These are phyloP conservation scores for Cynanchum wilfordii DNA, from an alignment of 257 asterid genomes.

Conservation along the genomic window DNA sequence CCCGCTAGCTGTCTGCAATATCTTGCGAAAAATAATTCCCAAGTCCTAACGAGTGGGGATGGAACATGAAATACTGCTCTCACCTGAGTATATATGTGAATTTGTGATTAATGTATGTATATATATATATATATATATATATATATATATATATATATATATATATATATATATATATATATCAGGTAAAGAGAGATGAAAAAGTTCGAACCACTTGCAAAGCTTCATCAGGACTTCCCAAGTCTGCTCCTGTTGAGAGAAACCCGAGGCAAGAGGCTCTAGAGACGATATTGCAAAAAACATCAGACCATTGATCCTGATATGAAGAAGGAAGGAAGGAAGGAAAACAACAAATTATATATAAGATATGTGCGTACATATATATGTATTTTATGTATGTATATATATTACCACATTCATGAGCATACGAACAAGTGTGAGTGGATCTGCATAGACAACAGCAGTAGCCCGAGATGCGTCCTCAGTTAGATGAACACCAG, in stretches of 20 bases:
- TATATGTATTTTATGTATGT: too few relatives aligned
- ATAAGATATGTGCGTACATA: too few relatives aligned
- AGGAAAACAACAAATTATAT: not conserved
- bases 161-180: too few relatives aligned
- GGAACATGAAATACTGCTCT: constrained; percentile 43
- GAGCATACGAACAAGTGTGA: constrained; percentile 33
- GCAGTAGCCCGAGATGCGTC: constrained; percentile 44
- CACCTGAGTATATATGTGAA: constrained; percentile 26
- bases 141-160: too few relatives aligned
- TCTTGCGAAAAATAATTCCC: constrained; percentile 43
- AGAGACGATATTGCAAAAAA: constrained; percentile 47
- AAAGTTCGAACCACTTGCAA: constrained; percentile 52
- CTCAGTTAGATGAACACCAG: constrained; percentile 12
- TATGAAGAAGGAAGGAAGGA: not conserved
- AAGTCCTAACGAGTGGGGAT: constrained; percentile 42
- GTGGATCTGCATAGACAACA: constrained; percentile 33
- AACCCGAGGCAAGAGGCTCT: constrained; percentile 39
- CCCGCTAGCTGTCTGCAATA: constrained; percentile 31
- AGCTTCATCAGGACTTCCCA: constrained; percentile 32
- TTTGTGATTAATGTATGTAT: too few relatives aligned
- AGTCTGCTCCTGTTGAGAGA: constrained; percentile 19
- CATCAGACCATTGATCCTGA: constrained; percentile 47
- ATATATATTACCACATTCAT: constrained; percentile 39
- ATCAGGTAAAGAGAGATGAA: not conserved
- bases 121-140: too few relatives aligned